Evolutionary conservation across 495 filamentous ascomycete genomes (phyloP).

Genomic region (Evansstolkia leycettana): DNA sequence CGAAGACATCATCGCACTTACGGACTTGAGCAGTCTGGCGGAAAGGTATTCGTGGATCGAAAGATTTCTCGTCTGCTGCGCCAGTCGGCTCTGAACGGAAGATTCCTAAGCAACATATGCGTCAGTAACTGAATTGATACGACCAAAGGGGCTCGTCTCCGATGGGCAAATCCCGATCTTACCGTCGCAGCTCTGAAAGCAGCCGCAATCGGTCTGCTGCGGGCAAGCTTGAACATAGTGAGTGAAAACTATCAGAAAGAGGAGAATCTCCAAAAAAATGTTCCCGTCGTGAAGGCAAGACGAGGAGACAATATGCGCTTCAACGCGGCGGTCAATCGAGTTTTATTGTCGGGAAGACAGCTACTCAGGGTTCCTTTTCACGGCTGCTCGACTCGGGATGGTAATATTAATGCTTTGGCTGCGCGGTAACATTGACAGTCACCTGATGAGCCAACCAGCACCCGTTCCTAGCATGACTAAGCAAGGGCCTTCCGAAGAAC

Average conservation of each 20-base stretch:
- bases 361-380: conserved; percentile 35
- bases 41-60: conserved; percentile 98
- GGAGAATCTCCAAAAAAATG: conserved; percentile 5
- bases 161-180: conserved; percentile 14
- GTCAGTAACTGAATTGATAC: not conserved
- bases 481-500: not conserved
- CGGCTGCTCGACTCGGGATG: conserved; percentile 21
- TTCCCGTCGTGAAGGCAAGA: conserved; percentile 1
- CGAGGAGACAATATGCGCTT: not conserved
- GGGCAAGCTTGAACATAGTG: conserved; percentile 65
- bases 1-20: conserved; percentile 30
- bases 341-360: conserved; percentile 20
- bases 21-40: conserved; percentile 73
- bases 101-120: conserved; percentile 25
- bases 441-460: conserved; percentile 13
- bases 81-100: conserved; percentile 33
- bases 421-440: conserved; percentile 15
- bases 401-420: conserved; percentile 9
- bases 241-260: conserved; percentile 4
- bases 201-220: conserved; percentile 52
- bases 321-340: conserved; percentile 5
- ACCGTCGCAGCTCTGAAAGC: conserved; percentile 55
- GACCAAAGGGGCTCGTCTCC: no score
- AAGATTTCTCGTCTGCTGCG: conserved; percentile 72
- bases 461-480: not conserved